Evolutionary conservation across 108 stramenopile species (phyloP).

Genomic region (Cyclotella choctawhatcheeana): DNA sequence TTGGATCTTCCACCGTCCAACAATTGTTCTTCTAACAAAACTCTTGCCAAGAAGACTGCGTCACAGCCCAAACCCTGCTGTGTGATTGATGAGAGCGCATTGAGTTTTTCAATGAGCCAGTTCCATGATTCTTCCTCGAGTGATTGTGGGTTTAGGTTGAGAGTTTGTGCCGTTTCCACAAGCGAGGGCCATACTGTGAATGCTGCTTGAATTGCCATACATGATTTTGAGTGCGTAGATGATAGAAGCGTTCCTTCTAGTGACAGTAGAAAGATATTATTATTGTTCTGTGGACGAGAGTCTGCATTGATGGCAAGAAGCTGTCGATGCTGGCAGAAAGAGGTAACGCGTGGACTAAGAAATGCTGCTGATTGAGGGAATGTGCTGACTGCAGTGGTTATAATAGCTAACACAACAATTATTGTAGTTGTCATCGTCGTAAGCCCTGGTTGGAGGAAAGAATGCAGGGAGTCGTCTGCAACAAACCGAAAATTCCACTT

Average conservation of each 20-base stretch:
- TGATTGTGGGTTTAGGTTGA: conserved; percentile 17
- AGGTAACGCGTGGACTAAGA: no score
- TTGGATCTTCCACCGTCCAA: conserved; percentile 62
- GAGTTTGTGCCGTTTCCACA: conserved; percentile 17
- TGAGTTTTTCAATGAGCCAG: conserved; percentile 40
- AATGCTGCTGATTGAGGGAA: no score
- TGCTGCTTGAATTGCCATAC: conserved; percentile 33
- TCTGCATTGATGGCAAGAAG: no score
- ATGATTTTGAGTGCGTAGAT: conserved; percentile 19
- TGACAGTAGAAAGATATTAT: conserved; percentile 36
- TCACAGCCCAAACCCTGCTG: conserved; percentile 39
- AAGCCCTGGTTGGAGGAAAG: no score
- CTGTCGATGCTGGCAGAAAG: no score
- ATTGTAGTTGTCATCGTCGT: no score
- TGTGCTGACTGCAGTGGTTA: no score
- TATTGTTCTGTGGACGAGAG: no score
- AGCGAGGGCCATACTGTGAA: conserved; percentile 41
- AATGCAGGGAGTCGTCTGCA: no score
- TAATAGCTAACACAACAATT: no score
- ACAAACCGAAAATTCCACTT: no score
- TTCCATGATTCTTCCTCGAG: conserved; percentile 23
- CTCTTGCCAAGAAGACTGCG: conserved; percentile 52
- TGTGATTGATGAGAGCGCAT: conserved; percentile 41
- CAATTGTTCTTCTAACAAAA: conserved; percentile 69
- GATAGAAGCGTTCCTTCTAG: conserved; percentile 47